Conservation (phyloP, 1,139 yeast species). For the Saccharomyces hybrid region DNA sequence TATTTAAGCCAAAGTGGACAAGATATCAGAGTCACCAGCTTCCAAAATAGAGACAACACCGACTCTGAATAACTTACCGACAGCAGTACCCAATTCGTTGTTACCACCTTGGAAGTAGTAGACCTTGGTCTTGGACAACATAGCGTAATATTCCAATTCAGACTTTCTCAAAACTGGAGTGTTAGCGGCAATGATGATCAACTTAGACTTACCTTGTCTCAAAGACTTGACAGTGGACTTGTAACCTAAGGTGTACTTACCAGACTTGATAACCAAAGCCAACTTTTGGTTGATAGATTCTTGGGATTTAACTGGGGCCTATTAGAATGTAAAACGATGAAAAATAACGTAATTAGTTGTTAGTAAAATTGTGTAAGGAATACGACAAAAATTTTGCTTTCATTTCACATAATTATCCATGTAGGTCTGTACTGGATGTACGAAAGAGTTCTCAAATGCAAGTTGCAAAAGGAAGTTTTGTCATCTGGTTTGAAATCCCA, state of each 20-base stretch:
- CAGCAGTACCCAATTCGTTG: constrained; percentile 99
- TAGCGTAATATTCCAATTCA: constrained; percentile 99
- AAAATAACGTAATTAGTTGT: constrained; percentile 8
- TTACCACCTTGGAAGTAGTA: constrained; percentile 99
- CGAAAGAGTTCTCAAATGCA: neutral
- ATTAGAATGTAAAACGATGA: constrained; percentile 9
- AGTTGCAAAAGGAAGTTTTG: neutral
- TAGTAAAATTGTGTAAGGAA: constrained; percentile 13
- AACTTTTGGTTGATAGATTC: constrained; percentile 98
- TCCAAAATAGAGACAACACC: constrained; percentile 94
- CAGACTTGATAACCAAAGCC: constrained; percentile 97
- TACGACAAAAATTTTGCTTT: constrained; percentile 1
- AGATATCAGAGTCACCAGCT: constrained; percentile 99
- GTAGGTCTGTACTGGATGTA: no score
- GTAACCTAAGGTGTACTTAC: constrained; percentile 99
- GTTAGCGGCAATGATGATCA: constrained; percentile 97
- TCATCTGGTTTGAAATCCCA: neutral
- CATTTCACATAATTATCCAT: neutral
- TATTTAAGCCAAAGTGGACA: constrained; percentile 37
- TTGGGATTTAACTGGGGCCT: constrained; percentile 91
- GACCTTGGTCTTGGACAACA: constrained; percentile 97
- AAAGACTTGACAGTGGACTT: constrained; percentile 97
- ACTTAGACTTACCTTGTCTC: constrained; percentile 98
- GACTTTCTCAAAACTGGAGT: constrained; percentile 99
- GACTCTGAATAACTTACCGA: constrained; percentile 99